phyloP scores from a whole-genome alignment of 805 yeast genomes.

The Lipomyces chichibuensis region DNA sequence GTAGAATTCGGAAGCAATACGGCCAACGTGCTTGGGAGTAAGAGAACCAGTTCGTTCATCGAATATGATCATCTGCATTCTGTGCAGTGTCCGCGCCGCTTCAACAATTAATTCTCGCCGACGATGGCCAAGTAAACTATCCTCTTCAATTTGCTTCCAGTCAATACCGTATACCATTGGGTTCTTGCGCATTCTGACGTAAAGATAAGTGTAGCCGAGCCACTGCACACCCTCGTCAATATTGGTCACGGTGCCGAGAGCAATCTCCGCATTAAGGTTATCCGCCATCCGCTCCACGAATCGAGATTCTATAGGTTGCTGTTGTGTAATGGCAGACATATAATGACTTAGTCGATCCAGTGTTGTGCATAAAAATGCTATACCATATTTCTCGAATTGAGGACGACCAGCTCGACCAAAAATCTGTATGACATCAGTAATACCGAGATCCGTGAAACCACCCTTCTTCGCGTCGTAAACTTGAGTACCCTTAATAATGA shows the following conservation, averaged over 20 bases:
- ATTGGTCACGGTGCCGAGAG: conserved; percentile 92
- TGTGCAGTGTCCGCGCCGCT: conserved; percentile 83
- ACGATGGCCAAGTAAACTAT: conserved; percentile 73
- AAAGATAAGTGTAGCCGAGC: conserved; percentile 96
- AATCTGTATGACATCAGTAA: conserved; percentile 94
- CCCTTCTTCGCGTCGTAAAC: conserved; percentile 93
- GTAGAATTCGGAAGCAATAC: conserved; percentile 94
- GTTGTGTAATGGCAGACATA: conserved; percentile 85
- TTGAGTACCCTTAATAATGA: conserved; percentile 94
- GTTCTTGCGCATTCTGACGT: conserved; percentile 90
- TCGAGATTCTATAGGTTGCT: conserved; percentile 92
- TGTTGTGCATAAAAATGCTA: conserved; percentile 86
- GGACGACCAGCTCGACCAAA: conserved; percentile 99
- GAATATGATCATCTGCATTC: conserved; percentile 88
- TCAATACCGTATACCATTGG: conserved; percentile 91
- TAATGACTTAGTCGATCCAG: conserved; percentile 83
- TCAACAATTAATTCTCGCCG: conserved; percentile 73
- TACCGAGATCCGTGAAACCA: conserved; percentile 91
- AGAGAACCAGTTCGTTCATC: conserved; percentile 83
- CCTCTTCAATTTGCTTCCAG: conserved; percentile 82
- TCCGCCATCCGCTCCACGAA: conserved; percentile 79
- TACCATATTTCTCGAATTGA: conserved; percentile 88
- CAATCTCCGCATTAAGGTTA: conserved; percentile 93
- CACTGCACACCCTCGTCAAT: conserved; percentile 94
- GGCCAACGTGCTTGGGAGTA: conserved; percentile 84